Conservation (phyloP, 495 filamentous ascomycete species). For the Tuber microsphaerosporum region DNA sequence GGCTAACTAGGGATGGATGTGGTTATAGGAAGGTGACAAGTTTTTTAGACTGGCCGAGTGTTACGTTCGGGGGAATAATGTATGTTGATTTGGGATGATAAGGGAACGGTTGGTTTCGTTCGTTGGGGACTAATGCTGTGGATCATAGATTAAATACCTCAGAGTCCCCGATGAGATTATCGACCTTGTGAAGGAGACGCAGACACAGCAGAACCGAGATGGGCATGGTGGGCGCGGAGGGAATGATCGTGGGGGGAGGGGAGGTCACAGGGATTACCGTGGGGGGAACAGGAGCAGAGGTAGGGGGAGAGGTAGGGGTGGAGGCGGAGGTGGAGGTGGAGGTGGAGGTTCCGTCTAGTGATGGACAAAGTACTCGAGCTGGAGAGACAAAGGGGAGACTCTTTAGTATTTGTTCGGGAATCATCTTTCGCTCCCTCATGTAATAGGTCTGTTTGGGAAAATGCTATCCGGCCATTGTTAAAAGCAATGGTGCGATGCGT, state of each 20-base stretch:
- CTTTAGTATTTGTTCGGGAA: not conserved
- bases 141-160: slow-evolving; percentile 86
- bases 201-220: slow-evolving; percentile 42
- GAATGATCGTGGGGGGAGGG: slow-evolving; percentile 60
- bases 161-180: slow-evolving; percentile 92
- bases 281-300: slow-evolving; percentile 47
- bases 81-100: slow-evolving; percentile 45
- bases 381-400: not conserved
- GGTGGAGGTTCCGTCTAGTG: slow-evolving; percentile 40
- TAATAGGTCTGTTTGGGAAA: not conserved
- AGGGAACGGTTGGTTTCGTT: not conserved
- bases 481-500: not conserved
- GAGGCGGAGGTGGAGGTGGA: slow-evolving; percentile 45
- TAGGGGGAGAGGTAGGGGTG: slow-evolving; percentile 49
- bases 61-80: slow-evolving; percentile 95
- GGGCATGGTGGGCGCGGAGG: slow-evolving; percentile 55
- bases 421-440: not conserved
- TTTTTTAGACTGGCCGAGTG: slow-evolving; percentile 87
- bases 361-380: not conserved
- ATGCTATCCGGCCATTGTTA: not conserved
- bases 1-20: not conserved
- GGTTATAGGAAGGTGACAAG: slow-evolving; percentile 69
- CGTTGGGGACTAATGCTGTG: not conserved
- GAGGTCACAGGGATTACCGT: slow-evolving; percentile 56
- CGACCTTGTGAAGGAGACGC: slow-evolving; percentile 85